phyloP scores from a whole-genome alignment of 192 early-diverging fungal genomes.

The Gonapodya prolifera region DNA sequence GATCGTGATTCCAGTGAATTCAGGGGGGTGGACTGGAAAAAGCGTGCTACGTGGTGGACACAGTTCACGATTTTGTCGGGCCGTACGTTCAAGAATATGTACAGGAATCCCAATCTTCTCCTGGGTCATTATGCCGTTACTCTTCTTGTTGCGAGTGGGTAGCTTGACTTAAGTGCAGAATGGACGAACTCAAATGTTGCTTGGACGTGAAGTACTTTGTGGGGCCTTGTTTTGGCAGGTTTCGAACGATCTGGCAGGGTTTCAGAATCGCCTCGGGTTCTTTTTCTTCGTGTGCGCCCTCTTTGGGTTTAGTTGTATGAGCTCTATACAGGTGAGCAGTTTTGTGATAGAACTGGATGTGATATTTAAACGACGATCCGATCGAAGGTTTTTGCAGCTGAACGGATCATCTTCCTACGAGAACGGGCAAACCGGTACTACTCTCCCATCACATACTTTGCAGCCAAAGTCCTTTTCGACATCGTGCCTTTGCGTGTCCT shows the following conservation, averaged over 20 bases:
- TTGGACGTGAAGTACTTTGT: conserved; percentile 19
- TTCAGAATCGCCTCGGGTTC: conserved; percentile 61
- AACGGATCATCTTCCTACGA: conserved; percentile 54
- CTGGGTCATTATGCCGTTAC: conserved; percentile 57
- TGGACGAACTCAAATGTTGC: no score
- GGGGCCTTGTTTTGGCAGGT: conserved; percentile 50
- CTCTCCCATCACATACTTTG: conserved; percentile 49
- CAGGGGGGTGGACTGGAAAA: conserved; percentile 9
- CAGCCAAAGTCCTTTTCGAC: conserved; percentile 55
- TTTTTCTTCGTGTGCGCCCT: conserved; percentile 61
- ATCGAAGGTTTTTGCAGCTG: conserved; percentile 37
- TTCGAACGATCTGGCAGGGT: conserved; percentile 49
- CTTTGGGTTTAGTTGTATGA: conserved; percentile 56
- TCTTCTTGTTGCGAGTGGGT: conserved; percentile 48
- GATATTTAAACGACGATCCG: not conserved
- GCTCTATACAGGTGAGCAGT: conserved; percentile 29
- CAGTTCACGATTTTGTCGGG: conserved; percentile 63
- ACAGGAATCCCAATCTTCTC: conserved; percentile 66
- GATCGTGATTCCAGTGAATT: not conserved
- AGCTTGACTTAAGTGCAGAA: no score
- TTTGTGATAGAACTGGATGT: not conserved
- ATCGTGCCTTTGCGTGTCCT: conserved; percentile 65
- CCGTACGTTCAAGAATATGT: conserved; percentile 68
- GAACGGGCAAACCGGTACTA: conserved; percentile 69
- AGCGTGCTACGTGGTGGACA: conserved; percentile 41